These are phyloP conservation scores for Gymnopilus dilepis DNA, from an alignment of 768 basidiomycete genomes.

Conservation along the genomic window DNA sequence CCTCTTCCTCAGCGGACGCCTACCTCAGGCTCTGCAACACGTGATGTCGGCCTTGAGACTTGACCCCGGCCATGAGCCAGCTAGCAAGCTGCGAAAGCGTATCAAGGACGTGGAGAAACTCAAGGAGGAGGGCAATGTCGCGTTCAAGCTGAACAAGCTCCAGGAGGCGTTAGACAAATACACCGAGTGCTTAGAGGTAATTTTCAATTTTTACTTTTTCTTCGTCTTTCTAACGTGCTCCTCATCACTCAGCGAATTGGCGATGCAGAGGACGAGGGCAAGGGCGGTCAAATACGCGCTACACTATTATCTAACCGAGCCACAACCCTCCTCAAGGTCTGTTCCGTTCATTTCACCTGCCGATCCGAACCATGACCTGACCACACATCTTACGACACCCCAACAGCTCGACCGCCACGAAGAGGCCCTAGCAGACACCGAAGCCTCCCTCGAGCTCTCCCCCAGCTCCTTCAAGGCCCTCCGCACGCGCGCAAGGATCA, in stretches of 20 bases:
- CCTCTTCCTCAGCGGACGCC: conserved; percentile 73
- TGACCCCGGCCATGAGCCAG: conserved; percentile 78
- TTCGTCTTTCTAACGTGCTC: not conserved
- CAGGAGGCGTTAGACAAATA: conserved; percentile 74
- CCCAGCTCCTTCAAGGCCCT: conserved; percentile 83
- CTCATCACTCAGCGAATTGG: conserved; percentile 60
- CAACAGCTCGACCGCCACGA: conserved; percentile 64
- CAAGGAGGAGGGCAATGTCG: conserved; percentile 84
- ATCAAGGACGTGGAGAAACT: conserved; percentile 82
- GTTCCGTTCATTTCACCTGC: not conserved
- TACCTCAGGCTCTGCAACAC: conserved; percentile 76
- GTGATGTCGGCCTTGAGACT: conserved; percentile 70
- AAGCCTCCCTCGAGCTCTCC: conserved; percentile 64
- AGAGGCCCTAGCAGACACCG: conserved; percentile 75
- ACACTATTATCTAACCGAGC: conserved; percentile 85
- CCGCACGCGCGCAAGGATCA: conserved; percentile 83
- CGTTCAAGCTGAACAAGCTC: conserved; percentile 68
- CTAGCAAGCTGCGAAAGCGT: conserved; percentile 73
- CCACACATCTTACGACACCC: conserved; percentile 15
- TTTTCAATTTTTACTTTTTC: conserved; percentile 20
- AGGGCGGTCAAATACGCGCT: conserved; percentile 82
- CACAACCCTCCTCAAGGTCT: conserved; percentile 77
- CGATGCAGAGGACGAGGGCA: conserved; percentile 68
- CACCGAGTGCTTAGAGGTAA: conserved; percentile 70
- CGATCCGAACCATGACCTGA: not conserved